Evolutionary conservation across 192 early-diverging fungal genomes (phyloP), one percentile per base, ranked within the genome.

Genomic region (Coemansia pectinata): DNA sequence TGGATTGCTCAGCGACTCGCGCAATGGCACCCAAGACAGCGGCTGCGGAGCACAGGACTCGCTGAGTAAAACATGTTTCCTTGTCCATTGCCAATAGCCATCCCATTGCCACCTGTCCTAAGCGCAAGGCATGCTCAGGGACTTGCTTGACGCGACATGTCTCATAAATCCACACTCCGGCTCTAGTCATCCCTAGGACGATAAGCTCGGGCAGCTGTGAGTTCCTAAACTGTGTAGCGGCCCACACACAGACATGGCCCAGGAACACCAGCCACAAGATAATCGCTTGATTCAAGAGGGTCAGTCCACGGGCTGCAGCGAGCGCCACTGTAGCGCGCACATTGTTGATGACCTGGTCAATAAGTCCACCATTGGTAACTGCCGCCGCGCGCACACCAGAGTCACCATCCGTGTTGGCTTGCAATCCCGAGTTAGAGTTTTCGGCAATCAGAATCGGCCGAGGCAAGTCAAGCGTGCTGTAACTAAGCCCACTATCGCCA

Each of bases 261-360:
- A 82, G 12, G 8, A 82, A 25, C 34, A 74, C 25, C 25, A 82
- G 66, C 80, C 74, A 77, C 11, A 72, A 12, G 10, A 82, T 45
- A 3, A 74, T 31, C 10, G 55, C 12, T 42, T 71, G 74, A 52
- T 67, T 73, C 2, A 66, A 1, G 15, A 82, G 42, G 17, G 41
- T 52, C 39, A 82, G 44, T 1, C 48, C 59, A 29, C 38, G 29
- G 5, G 63, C 48, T 19, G 57, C 38, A 25, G 53, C 62, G n/a
- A 25, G 12, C 11, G 53, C 3, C 2, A 62, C 29, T 27, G 70
- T 62, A 29, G 61, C 44, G 34, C 65, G 64, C 52, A 79, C 29
- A n/a, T 63, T 47, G 23, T 59, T 42, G 11, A 25, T 25, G n/a
- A 52, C 57, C 4, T 44, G 50, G n/a, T 21, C 41, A 31, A 63